A percentile compares a stretch with the other conserved stretches of the same genome.
These are phyloP conservation scores for Glomus cerebriforme DNA, from an alignment of 192 early-diverging fungal species.

Conservation along the genomic window DNA sequence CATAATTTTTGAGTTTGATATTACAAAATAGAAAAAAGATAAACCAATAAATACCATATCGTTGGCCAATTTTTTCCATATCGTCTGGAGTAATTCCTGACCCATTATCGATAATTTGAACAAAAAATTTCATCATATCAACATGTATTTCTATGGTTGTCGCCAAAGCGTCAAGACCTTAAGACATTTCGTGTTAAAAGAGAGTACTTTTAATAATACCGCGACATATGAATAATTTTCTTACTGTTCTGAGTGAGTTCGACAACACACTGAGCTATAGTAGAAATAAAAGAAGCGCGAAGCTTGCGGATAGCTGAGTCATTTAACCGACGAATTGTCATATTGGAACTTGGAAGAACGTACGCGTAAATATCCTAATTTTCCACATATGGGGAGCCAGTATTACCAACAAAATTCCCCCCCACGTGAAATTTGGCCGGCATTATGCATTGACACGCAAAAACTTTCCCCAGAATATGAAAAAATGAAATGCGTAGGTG, in stretches of 20 bases:
- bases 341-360: not conserved
- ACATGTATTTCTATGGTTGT: slow-evolving; percentile 50
- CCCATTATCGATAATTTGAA: slow-evolving; percentile 68
- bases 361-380: not conserved
- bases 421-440: too few species aligned
- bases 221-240: not conserved
- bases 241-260: slow-evolving; percentile 69
- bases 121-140: slow-evolving; percentile 43
- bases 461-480: too few species aligned
- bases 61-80: slow-evolving; percentile 51
- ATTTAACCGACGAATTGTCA: slow-evolving; percentile 38
- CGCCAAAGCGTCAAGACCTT: slow-evolving; percentile 62
- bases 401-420: too few species aligned
- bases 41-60: slow-evolving; percentile 38
- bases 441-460: too few species aligned
- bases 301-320: slow-evolving; percentile 36
- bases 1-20: not conserved
- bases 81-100: slow-evolving; percentile 52
- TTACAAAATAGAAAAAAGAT: not conserved
- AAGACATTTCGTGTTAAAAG: not conserved
- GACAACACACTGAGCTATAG: slow-evolving; percentile 54
- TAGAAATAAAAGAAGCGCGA: slow-evolving; percentile 41
- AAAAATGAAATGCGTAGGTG: too few species aligned
- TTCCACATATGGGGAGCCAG: too few species aligned
- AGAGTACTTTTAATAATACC: not conserved